A percentile compares a stretch with the other conserved stretches of the same genome.
Evolutionary conservation across 2,329 filamentous ascomycete species (phyloP).

Genomic region (Paramyrothecium roridum): DNA sequence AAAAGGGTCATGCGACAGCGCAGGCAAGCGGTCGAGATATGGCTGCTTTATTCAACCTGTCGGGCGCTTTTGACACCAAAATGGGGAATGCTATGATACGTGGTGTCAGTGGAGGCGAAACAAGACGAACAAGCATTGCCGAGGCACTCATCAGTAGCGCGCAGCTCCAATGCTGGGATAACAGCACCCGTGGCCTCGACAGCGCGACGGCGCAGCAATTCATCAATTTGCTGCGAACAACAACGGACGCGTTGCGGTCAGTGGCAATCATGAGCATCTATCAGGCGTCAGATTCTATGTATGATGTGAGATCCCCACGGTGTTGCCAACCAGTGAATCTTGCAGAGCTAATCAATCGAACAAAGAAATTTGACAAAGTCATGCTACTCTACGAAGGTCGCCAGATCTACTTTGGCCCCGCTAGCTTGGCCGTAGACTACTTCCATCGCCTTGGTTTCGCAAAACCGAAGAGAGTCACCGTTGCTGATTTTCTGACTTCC

Average conservation of each 20-base stretch:
- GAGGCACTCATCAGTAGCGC: constrained; percentile 46
- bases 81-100: constrained; percentile 75
- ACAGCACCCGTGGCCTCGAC: constrained; percentile 19
- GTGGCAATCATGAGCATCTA: constrained; percentile 1
- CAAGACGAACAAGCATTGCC: constrained; percentile 72
- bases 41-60: constrained; percentile 76
- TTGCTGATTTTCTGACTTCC: constrained; percentile 69
- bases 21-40: constrained; percentile 49
- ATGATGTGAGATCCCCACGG: neutral
- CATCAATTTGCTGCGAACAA: neutral
- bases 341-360: neutral
- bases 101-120: constrained; percentile 73
- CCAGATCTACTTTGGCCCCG: constrained; percentile 61
- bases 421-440: constrained; percentile 59
- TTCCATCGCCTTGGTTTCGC: constrained; percentile 67
- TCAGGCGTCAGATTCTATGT: constrained; percentile 3
- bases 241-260: neutral
- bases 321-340: neutral
- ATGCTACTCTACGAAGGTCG: constrained; percentile 57
- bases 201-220: constrained; percentile 8
- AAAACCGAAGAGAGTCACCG: constrained; percentile 64
- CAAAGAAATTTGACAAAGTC: constrained; percentile 51
- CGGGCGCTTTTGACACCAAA: constrained; percentile 74
- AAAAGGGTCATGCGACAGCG: constrained; percentile 67
- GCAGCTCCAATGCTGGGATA: constrained; percentile 18